phyloP scores from a whole-genome alignment of 371 early-diverging fungal species.

The Rhizopus sp. region DNA sequence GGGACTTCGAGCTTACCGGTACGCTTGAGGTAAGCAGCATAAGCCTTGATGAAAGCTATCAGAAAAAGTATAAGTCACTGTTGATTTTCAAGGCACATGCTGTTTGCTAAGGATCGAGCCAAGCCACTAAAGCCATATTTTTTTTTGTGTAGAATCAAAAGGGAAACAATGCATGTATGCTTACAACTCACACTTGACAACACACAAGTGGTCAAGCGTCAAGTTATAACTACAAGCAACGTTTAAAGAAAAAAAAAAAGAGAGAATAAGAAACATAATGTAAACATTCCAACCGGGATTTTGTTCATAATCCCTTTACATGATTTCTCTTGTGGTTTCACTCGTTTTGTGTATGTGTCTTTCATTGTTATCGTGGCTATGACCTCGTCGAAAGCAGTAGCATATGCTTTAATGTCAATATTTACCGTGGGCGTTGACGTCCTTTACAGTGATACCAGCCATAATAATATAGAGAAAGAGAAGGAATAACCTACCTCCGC shows the following conservation, averaged over 20 bases:
- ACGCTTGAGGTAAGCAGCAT: slow-evolving; percentile 96
- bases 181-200: too few species aligned
- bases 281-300: too few species aligned
- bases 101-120: slow-evolving; percentile 11
- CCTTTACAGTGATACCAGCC: slow-evolving; percentile 93
- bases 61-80: neutral
- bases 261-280: too few species aligned
- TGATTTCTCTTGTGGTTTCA: neutral
- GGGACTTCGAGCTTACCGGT: slow-evolving; percentile 97
- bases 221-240: neutral
- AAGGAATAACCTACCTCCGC: slow-evolving; percentile 25
- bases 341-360: neutral
- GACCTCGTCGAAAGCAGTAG: neutral
- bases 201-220: neutral
- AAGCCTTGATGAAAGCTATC: slow-evolving; percentile 88
- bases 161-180: too few species aligned
- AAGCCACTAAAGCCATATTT: slow-evolving; percentile 16
- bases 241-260: neutral
- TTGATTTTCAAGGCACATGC: neutral
- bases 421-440: slow-evolving; percentile 88
- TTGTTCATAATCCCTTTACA: neutral
- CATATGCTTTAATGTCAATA: neutral
- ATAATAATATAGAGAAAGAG: slow-evolving; percentile 32
- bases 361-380: slow-evolving; percentile 8
- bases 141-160: too few species aligned